Percentiles rank a stretch among this genome's conserved stretches.
These are phyloP conservation scores for Ballota nigra DNA, from an alignment of 257 asterid species.

Conservation along the genomic window DNA sequence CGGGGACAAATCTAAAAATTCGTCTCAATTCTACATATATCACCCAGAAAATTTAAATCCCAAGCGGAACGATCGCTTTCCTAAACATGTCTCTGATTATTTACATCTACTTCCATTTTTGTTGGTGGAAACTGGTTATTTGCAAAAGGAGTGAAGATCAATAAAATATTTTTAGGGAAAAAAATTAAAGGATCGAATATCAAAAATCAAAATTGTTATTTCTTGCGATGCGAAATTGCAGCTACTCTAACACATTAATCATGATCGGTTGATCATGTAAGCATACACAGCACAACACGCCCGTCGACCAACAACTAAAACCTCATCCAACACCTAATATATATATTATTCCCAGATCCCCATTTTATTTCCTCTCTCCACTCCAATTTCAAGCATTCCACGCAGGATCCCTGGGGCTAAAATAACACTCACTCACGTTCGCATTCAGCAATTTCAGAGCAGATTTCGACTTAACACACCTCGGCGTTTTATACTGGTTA, in stretches of 20 bases:
- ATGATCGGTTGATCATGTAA: conserved; percentile 22
- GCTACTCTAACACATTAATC: conserved; percentile 13
- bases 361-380: conserved; percentile 25
- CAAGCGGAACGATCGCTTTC: no score
- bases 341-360: conserved; percentile 23
- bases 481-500: conserved; percentile 75
- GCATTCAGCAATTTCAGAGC: conserved; percentile 62
- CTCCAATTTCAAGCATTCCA: conserved; percentile 59
- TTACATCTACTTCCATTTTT: no score
- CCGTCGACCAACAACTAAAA: background rate
- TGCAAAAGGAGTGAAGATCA: no score
- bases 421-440: conserved; percentile 46
- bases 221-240: conserved; percentile 8
- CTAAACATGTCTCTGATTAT: no score
- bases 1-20: no score
- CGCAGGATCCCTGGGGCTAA: conserved; percentile 68
- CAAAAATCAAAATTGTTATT: conserved; percentile 37
- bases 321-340: background rate
- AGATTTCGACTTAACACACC: conserved; percentile 61
- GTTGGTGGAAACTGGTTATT: no score
- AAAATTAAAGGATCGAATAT: background rate
- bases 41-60: no score
- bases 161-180: background rate
- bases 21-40: no score
- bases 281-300: background rate